Conservation (phyloP, 192 early-diverging fungal species). For the Paraglomus brasilianum region DNA sequence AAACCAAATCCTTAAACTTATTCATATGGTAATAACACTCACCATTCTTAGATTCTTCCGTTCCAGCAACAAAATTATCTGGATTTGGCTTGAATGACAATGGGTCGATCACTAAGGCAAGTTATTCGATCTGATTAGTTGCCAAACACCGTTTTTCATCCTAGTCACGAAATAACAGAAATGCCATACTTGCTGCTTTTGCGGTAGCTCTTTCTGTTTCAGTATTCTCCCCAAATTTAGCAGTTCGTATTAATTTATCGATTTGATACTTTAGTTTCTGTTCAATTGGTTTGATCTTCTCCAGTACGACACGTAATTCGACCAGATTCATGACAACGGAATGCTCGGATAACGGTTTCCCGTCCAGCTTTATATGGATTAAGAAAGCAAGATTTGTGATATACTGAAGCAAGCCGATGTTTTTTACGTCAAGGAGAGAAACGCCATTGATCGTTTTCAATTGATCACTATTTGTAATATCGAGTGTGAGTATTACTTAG, state of each 20-base stretch:
- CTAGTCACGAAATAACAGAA: neutral
- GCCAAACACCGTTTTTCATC: constrained; percentile 24
- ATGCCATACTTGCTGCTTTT: neutral
- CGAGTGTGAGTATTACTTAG: neutral
- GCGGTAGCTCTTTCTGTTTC: constrained; percentile 26
- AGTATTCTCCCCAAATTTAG: constrained; percentile 46
- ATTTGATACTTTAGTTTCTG: constrained; percentile 95
- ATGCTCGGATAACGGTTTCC: constrained; percentile 61
- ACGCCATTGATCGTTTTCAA: constrained; percentile 69
- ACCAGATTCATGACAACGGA: constrained; percentile 66
- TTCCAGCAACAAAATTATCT: constrained; percentile 51
- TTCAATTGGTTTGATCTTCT: constrained; percentile 93
- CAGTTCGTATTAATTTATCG: constrained; percentile 82
- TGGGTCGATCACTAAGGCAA: constrained; percentile 61
- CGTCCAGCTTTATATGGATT: constrained; percentile 76
- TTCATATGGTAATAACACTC: constrained; percentile 5
- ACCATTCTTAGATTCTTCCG: constrained; percentile 39
- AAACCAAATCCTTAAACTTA: neutral
- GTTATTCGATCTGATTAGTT: constrained; percentile 32
- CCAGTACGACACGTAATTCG: constrained; percentile 81
- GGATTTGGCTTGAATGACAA: constrained; percentile 92
- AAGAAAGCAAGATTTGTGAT: constrained; percentile 75
- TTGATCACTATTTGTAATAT: neutral
- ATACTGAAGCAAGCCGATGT: constrained; percentile 85
- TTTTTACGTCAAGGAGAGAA: constrained; percentile 87